Base-by-base conservation (phyloP, 2,329 filamentous ascomycete species). In the Colletotrichum tofieldiae region DNA sequence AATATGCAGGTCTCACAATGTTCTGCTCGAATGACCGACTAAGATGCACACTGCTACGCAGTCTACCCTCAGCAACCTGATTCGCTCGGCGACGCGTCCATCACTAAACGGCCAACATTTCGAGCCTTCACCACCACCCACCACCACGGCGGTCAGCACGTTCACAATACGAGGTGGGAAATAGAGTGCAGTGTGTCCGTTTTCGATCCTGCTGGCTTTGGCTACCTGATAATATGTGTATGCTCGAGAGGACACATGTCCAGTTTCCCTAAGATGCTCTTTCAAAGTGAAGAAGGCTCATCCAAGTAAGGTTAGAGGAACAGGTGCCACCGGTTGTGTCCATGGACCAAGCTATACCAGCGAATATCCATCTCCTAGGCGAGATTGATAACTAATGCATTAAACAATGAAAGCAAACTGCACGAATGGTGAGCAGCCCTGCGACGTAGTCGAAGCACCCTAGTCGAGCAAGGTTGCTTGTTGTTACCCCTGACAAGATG, bases 1-100 rank as follows among this genome's bases (percentile, higher is more conserved):
- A 64, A 47, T 65, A 72, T 69, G 69, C 65, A 72, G 69, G 69
- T 72, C 69, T 72, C 65, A 72, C 65, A 64, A 54, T 58, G 37
- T 54, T 8, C 37, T 72, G 69, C 39, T 39, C 65, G 43, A 72
- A 59, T 72, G 69, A 69, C 54, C 69, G 45, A 26, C 39, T 35
- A 23, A 29, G 35, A 41, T 47, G 52, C 69, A 72, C 65, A 65
- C 59, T 60, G 54, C 59, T 32, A 26, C 26, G 59, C 45, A 72
- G 54, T 37, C 52, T 29, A 14, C 41, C 14, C 60, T 37, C 43
- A 16, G 52, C 43, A 20, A n/a, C 49, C 35, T 68, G 58, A 63
- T 71, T 71, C 65, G 65, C 43, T 47, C 26, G 7, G n/a, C 23
- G 23, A 65, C 20, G 20, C 20, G 41, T 32, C 23, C 20, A 54